These are phyloP conservation scores for Cymbidium sinense DNA, from an alignment of 106 monocot species.

Conservation along the genomic window DNA sequence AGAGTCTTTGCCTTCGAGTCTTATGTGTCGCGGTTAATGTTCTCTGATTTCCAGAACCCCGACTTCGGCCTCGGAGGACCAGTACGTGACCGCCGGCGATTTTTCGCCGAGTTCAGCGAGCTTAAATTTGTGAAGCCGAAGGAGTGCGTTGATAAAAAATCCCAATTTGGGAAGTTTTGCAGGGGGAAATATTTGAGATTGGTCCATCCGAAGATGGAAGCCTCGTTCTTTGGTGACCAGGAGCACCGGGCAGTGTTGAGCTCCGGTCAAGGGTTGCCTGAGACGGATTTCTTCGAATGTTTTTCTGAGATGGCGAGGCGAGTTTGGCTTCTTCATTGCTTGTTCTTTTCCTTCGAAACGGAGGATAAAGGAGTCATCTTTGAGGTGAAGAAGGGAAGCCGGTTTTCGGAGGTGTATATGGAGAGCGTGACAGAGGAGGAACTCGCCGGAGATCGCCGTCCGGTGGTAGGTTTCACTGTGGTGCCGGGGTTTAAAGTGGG, in stretches of 20 bases:
- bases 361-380: conserved; percentile 25
- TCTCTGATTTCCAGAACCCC: conserved; percentile 43
- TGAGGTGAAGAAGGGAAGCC: conserved; percentile 34
- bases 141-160: background rate
- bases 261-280: conserved; percentile 20
- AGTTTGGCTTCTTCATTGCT: conserved; percentile 62
- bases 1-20: conserved; percentile 42
- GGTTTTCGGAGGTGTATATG: conserved; percentile 96
- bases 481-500: conserved; percentile 70
- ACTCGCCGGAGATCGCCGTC: background rate
- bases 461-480: conserved; percentile 65
- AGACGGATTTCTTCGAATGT: conserved; percentile 24
- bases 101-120: conserved; percentile 41
- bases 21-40: conserved; percentile 37
- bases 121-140: conserved; percentile 14
- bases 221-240: conserved; percentile 25
- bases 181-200: conserved; percentile 37
- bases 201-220: conserved; percentile 58
- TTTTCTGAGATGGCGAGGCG: conserved; percentile 52
- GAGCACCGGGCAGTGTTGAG: conserved; percentile 21
- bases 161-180: conserved; percentile 27
- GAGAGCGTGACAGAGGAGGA: conserved; percentile 45
- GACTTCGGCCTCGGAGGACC: conserved; percentile 24
- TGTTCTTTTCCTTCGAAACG: conserved; percentile 49
- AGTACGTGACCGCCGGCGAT: conserved; percentile 12